Evolutionary conservation across 495 filamentous ascomycete species (phyloP).

Genomic region (Talaromyces trachyspermus): DNA sequence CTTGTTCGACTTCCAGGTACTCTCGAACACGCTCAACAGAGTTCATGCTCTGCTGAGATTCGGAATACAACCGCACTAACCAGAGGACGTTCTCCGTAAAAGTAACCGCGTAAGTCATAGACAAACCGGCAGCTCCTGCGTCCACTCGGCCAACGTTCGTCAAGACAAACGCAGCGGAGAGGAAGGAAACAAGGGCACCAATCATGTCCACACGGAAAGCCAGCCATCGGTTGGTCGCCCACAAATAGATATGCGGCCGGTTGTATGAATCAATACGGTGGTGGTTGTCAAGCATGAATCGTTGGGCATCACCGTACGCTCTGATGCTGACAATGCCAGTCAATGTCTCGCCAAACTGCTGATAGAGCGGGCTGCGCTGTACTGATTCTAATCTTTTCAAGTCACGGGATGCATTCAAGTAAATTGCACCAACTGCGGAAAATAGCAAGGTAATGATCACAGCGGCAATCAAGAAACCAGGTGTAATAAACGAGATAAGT

Average conservation of each 20-base stretch:
- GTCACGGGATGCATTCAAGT: slow-evolving; percentile 84
- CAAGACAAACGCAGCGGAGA: slow-evolving; percentile 87
- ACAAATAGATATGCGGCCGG: slow-evolving; percentile 91
- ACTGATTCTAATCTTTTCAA: slow-evolving; percentile 94
- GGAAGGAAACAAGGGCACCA: slow-evolving; percentile 89
- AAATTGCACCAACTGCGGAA: slow-evolving; percentile 75
- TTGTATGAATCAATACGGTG: slow-evolving; percentile 81
- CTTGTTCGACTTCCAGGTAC: slow-evolving; percentile 94
- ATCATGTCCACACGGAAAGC: slow-evolving; percentile 85
- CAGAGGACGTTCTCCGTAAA: slow-evolving; percentile 97
- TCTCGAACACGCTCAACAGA: slow-evolving; percentile 97
- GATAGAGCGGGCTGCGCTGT: slow-evolving; percentile 89
- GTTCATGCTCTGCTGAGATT: slow-evolving; percentile 99
- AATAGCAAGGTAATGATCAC: slow-evolving; percentile 82
- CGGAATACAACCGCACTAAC: slow-evolving; percentile 90
- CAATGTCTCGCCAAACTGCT: slow-evolving; percentile 96
- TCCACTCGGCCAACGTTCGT: slow-evolving; percentile 77
- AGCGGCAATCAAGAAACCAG: slow-evolving; percentile 82
- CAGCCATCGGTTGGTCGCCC: slow-evolving; percentile 97
- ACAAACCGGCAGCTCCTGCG: slow-evolving; percentile 89
- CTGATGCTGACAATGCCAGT: slow-evolving; percentile 96
- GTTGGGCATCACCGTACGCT: slow-evolving; percentile 88
- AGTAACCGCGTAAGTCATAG: slow-evolving; percentile 94
- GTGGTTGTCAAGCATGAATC: slow-evolving; percentile 93
- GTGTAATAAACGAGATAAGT: slow-evolving; percentile 88